phyloP scores from a whole-genome alignment of 352 stramenopile genomes.

The Phytophthora melonis region DNA sequence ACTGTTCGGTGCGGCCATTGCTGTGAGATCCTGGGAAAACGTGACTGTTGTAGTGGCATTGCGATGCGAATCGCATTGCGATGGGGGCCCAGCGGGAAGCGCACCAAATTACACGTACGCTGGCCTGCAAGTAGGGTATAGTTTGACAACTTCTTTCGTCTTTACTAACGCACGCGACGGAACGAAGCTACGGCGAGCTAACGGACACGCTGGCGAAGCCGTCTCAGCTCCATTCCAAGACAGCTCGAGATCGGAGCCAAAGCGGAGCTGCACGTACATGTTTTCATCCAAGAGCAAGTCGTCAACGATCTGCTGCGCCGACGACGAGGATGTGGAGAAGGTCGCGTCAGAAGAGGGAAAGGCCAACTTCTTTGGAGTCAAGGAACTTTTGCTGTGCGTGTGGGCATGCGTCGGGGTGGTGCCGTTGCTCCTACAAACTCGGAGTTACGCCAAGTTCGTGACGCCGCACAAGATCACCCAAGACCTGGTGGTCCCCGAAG shows the following conservation, averaged over 20 bases:
- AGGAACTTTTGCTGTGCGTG: not conserved
- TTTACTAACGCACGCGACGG: not conserved
- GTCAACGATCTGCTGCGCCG: no score
- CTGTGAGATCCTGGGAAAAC: conserved; percentile 22
- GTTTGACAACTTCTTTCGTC: not conserved
- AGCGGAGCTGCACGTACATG: no score
- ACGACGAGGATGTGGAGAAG: no score
- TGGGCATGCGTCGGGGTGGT: not conserved
- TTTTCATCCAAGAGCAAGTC: no score
- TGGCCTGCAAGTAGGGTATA: not conserved
- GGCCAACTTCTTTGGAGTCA: not conserved
- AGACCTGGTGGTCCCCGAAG: conserved; percentile 4
- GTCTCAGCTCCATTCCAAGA: no score
- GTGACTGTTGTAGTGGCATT: no score
- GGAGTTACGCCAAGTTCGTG: not conserved
- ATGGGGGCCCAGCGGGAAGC: not conserved
- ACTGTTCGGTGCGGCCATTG: conserved; percentile 51
- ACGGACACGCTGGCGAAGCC: no score
- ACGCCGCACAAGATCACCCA: not conserved
- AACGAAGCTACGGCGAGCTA: no score
- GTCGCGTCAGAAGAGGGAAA: no score
- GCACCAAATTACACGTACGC: not conserved
- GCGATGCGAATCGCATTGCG: no score
- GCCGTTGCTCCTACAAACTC: not conserved
- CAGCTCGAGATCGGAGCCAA: no score